Evolutionary conservation across 1,139 yeast species (phyloP), one percentile per base, ranked within the genome.

Genomic region (Yamadazyma taylorii): DNA sequence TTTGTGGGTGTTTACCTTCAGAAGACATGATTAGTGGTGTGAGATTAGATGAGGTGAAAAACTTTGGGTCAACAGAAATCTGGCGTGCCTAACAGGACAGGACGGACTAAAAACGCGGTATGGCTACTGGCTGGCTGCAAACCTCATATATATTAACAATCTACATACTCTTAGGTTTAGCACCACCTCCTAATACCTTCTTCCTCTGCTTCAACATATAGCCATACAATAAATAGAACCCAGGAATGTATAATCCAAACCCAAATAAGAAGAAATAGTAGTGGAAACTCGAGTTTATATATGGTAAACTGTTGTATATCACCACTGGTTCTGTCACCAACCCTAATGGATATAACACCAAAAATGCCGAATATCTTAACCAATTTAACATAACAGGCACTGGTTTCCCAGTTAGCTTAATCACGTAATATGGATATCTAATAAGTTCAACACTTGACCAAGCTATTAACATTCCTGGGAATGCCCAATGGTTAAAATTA

Each of bases 371-470:
- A 47, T 66, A 66, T 26, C 72, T 46, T 17, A 63, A 43, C 69
- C 70, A 66, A 22, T 50, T 37, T 16, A 63, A 36, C 41, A 40
- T 38, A 17, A 30, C 34, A 2, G 69, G 69, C n/a, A n/a, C n/a
- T 11, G 54, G 43, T 3, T 21, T 22, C 6, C 19, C 39, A 5
- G 35, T 15, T 25, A 49, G 36, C 40, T 61, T 62, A 29, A 46
- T 30, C 10, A 46, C 46, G 35, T 61, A 66, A 43, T 52, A 65
- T 2, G 56, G 55, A 38, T 65, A 66, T 21, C 71, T 47, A 10
- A 63, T 52, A 24, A 65, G 43, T 40, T 66, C 73, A 0, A 64
- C 56, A 3, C 51, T 22, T n/a, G 65, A 50, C 73, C 73, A 66
- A 2, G 71, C 68, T 14, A 61, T 24, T 1, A 52, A 39, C 15